Conservation (phyloP, 2,329 filamentous ascomycete genomes). For the Chalaropsis thielavioides region DNA sequence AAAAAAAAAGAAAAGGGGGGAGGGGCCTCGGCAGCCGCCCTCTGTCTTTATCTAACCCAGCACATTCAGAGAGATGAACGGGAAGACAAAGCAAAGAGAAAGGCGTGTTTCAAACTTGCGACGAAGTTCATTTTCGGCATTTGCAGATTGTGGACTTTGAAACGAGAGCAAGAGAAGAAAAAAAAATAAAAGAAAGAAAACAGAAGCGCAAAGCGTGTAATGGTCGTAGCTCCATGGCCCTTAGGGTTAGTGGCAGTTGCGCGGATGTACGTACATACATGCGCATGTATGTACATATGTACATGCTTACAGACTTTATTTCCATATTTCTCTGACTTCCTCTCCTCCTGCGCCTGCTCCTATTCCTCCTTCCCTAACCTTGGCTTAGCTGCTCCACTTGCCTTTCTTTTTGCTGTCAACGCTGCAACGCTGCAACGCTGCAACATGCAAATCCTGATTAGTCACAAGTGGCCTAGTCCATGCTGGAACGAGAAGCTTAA, state of each 20-base stretch:
- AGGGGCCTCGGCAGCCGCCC: no score
- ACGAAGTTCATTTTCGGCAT: not conserved
- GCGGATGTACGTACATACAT: not conserved
- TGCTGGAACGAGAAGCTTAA: slow-evolving; percentile 3
- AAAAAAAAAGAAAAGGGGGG: no score
- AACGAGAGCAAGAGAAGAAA: not conserved
- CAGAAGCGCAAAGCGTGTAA: no score
- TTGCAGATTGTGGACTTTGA: not conserved
- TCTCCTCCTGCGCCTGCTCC: not conserved
- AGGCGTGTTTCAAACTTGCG: not conserved
- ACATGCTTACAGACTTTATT: not conserved
- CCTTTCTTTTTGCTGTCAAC: no score
- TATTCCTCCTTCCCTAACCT: no score
- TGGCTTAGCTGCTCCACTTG: no score
- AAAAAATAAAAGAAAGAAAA: not conserved
- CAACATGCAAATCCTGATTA: not conserved
- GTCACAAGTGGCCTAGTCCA: not conserved
- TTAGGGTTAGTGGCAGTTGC: not conserved
- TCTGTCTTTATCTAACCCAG: no score
- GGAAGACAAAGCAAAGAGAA: not conserved
- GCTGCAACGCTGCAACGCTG: no score
- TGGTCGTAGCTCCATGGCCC: no score
- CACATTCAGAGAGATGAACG: no score
- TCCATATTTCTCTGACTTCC: not conserved
- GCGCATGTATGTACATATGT: not conserved